Conservation (phyloP, 1,284 basidiomycete genomes). For the Pascua guehoae region DNA sequence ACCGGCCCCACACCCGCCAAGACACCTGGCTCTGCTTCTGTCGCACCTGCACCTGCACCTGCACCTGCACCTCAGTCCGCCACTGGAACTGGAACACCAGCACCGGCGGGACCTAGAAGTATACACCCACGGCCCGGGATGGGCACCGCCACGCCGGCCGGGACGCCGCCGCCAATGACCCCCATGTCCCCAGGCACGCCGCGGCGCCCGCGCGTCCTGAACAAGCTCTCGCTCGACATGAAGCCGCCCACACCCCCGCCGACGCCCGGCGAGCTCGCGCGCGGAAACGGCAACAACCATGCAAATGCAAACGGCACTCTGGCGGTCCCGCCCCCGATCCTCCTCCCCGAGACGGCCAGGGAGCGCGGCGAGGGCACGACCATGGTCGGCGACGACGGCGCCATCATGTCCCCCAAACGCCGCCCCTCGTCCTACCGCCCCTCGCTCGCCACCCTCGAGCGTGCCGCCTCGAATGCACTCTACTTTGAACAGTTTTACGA, state of each 20-base stretch:
- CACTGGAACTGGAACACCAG: too few species aligned
- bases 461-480: constrained; percentile 84
- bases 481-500: constrained; percentile 97
- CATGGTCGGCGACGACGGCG: background rate
- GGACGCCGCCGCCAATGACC: too few species aligned
- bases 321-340: background rate
- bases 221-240: constrained; percentile 13
- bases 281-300: background rate
- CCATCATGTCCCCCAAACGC: background rate
- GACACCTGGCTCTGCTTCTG: too few species aligned
- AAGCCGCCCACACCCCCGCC: background rate
- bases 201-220: constrained; percentile 12
- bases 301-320: too few species aligned
- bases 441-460: constrained; percentile 85
- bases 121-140: too few species aligned
- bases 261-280: background rate
- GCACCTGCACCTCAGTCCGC: too few species aligned
- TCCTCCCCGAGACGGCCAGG: too few species aligned
- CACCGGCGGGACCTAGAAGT: too few species aligned
- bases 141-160: too few species aligned
- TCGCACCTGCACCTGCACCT: too few species aligned
- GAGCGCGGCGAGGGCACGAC: background rate
- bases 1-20: too few species aligned
- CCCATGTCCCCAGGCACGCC: background rate
- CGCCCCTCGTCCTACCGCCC: constrained; percentile 52